Evolutionary conservation across 495 filamentous ascomycete genomes (phyloP).

Genomic region (Amphirosellinia nigrospora): DNA sequence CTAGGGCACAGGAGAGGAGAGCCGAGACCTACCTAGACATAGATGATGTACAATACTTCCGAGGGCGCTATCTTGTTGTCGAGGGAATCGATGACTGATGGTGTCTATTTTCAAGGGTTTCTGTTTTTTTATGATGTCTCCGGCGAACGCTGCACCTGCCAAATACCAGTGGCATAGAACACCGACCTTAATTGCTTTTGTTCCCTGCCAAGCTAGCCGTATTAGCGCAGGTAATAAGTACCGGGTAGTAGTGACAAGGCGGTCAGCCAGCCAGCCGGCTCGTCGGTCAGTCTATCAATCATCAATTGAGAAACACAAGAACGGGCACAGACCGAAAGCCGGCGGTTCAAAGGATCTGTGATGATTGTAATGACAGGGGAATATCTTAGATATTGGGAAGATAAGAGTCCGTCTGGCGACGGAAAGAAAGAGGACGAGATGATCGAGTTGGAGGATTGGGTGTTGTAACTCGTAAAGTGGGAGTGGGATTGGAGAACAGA

Average conservation of each 20-base stretch:
- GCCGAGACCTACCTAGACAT: not conserved
- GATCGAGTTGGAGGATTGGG: not conserved
- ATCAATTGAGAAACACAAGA: not conserved
- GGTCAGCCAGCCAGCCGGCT: conserved; percentile 4
- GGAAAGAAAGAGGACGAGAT: not conserved
- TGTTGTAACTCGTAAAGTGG: not conserved
- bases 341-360: not conserved
- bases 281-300: not conserved
- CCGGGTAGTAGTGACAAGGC: not conserved
- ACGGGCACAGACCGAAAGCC: not conserved
- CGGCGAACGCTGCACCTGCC: not conserved
- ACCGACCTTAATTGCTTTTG: not conserved
- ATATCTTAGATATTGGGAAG: not conserved
- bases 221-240: not conserved
- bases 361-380: not conserved
- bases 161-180: not conserved
- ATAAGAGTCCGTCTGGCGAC: not conserved
- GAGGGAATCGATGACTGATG: not conserved
- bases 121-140: not conserved
- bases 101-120: not conserved
- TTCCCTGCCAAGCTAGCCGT: not conserved
- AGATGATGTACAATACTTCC: no score
- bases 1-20: no score
- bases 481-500: conserved; percentile 13
- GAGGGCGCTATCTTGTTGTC: not conserved